A percentile compares a stretch with the other conserved stretches of the same genome.
Evolutionary conservation across 2,329 filamentous ascomycete genomes (phyloP).

Genomic region (Chaetomium sp.): DNA sequence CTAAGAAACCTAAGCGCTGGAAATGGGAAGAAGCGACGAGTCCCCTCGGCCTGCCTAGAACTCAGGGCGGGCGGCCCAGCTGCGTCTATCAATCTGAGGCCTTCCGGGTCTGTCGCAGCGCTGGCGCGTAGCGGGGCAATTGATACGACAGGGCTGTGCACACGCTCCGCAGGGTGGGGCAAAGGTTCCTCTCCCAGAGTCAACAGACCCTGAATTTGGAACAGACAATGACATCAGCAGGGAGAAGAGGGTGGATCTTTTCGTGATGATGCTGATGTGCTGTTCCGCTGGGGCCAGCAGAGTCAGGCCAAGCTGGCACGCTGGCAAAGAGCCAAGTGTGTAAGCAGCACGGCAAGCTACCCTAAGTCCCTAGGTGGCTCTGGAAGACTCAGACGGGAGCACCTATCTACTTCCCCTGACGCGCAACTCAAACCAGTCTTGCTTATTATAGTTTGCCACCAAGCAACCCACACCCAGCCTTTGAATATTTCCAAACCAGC

Average conservation of each 20-base stretch:
- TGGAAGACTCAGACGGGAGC: no score
- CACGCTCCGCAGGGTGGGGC: background rate
- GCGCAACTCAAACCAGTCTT: background rate
- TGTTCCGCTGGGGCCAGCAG: background rate
- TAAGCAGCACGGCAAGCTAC: background rate
- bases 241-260: background rate
- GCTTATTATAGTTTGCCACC: background rate
- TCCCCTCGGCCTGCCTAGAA: background rate
- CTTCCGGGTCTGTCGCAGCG: background rate
- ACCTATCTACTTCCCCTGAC: background rate
- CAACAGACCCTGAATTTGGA: background rate
- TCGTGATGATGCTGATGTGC: background rate
- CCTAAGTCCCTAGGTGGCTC: background rate
- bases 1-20: background rate
- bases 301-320: background rate
- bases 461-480: background rate
- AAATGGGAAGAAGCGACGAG: background rate
- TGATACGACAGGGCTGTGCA: background rate
- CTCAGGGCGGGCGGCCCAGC: slow-evolving; percentile 4
- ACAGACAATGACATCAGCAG: slow-evolving; percentile 8
- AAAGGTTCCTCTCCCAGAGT: background rate
- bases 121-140: background rate
- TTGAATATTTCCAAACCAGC: background rate
- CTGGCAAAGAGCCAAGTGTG: background rate
- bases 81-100: background rate